Evolutionary conservation across 2,329 filamentous ascomycete species (phyloP).

Genomic region (Trichoderma pleuroti): DNA sequence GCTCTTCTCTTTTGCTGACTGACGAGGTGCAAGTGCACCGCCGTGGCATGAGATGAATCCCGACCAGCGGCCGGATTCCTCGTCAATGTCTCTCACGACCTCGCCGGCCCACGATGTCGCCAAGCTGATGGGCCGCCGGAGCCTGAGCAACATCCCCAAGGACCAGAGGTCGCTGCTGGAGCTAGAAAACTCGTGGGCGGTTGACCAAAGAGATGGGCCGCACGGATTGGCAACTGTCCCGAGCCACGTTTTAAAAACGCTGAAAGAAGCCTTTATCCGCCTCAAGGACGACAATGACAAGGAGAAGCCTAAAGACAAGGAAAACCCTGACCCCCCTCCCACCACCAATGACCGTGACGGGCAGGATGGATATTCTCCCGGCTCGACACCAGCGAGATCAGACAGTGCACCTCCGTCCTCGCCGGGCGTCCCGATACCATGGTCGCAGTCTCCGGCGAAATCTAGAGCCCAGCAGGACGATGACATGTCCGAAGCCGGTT

Average conservation of each 20-base stretch:
- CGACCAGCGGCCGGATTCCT: not conserved
- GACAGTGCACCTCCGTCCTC: slow-evolving; percentile 9
- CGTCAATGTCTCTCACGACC: slow-evolving; percentile 25
- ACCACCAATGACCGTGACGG: not conserved
- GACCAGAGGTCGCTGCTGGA: slow-evolving; percentile 40
- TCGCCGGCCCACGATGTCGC: slow-evolving; percentile 26
- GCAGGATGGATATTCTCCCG: not conserved
- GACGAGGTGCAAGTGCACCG: slow-evolving; percentile 4
- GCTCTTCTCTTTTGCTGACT: not conserved
- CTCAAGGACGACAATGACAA: slow-evolving; percentile 4
- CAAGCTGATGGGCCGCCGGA: slow-evolving; percentile 28
- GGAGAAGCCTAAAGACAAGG: not conserved
- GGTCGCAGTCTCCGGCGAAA: slow-evolving; percentile 21
- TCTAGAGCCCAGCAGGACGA: not conserved
- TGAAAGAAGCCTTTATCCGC: slow-evolving; percentile 27
- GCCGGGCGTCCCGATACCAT: slow-evolving; percentile 11
- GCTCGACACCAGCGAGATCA: not conserved
- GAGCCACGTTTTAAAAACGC: slow-evolving; percentile 32
- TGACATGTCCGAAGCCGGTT: not conserved
- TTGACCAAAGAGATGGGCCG: slow-evolving; percentile 25
- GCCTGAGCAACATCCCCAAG: slow-evolving; percentile 33
- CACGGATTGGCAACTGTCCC: slow-evolving; percentile 35
- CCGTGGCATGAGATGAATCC: not conserved
- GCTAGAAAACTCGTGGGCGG: slow-evolving; percentile 36
- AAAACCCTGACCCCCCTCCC: not conserved